Percentiles rank a stretch among this genome's conserved stretches.
phyloP scores from a whole-genome alignment of 257 asterid genomes.

The Solanum bukasovii region DNA sequence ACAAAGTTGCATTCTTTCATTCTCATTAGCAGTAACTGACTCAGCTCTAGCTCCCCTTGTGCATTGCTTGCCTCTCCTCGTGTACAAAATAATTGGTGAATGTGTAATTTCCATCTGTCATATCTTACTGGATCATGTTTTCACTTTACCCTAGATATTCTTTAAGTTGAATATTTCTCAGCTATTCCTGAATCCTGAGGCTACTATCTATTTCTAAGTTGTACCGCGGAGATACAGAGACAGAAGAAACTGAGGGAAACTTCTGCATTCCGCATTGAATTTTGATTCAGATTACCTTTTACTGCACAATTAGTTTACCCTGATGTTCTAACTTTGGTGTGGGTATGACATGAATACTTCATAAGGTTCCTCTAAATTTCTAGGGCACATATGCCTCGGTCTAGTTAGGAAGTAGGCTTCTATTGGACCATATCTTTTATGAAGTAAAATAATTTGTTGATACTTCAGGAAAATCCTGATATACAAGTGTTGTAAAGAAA shows the following conservation, averaged over 20 bases:
- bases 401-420: background rate
- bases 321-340: background rate
- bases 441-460: background rate
- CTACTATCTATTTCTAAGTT: background rate
- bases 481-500: background rate
- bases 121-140: background rate
- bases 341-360: background rate
- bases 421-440: background rate
- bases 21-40: background rate
- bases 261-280: background rate
- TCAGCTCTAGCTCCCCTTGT: background rate
- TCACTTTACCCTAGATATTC: background rate
- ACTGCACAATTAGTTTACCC: background rate
- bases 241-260: background rate
- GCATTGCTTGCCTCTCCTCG: background rate
- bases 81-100: background rate
- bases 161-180: background rate
- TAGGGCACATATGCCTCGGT: background rate
- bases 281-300: background rate
- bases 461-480: background rate
- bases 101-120: background rate
- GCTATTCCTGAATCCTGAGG: background rate
- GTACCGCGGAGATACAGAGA: background rate
- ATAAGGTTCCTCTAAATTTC: background rate
- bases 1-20: background rate